Conservation (phyloP, 1,284 basidiomycete genomes). For the Nidula niveotomentosa region DNA sequence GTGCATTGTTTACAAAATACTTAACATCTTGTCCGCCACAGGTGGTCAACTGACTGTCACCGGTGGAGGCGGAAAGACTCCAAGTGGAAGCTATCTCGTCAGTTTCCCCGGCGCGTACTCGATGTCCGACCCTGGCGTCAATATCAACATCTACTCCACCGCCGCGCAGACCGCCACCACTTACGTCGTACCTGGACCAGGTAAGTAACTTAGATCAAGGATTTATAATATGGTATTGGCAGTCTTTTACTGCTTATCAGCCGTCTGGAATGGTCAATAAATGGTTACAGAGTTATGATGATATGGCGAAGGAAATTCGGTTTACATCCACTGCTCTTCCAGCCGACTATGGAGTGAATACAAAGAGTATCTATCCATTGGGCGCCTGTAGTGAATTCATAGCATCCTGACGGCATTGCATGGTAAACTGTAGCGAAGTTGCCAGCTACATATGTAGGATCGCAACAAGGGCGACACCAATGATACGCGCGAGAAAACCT, state of each 20-base stretch:
- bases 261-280: slow-evolving; percentile 26
- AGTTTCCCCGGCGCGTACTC: slow-evolving; percentile 27
- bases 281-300: background rate
- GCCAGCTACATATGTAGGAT: too few relatives aligned
- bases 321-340: too few relatives aligned
- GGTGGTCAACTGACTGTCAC: slow-evolving; percentile 28
- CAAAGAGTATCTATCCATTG: too few relatives aligned
- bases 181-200: slow-evolving; percentile 29
- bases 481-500: too few relatives aligned
- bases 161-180: slow-evolving; percentile 21
- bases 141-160: slow-evolving; percentile 28
- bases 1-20: too few relatives aligned
- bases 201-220: slow-evolving; percentile 11
- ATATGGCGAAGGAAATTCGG: too few relatives aligned
- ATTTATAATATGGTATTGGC: background rate
- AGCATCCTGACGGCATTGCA: too few relatives aligned
- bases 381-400: too few relatives aligned
- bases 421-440: too few relatives aligned
- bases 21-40: slow-evolving; percentile 3
- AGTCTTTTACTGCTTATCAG: slow-evolving; percentile 7
- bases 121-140: slow-evolving; percentile 25
- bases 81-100: slow-evolving; percentile 20
- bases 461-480: too few relatives aligned
- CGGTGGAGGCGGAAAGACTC: slow-evolving; percentile 25
- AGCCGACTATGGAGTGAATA: too few relatives aligned